Conservation (phyloP, 2,329 filamentous ascomycete genomes). For the Clonostachys sp. region DNA sequence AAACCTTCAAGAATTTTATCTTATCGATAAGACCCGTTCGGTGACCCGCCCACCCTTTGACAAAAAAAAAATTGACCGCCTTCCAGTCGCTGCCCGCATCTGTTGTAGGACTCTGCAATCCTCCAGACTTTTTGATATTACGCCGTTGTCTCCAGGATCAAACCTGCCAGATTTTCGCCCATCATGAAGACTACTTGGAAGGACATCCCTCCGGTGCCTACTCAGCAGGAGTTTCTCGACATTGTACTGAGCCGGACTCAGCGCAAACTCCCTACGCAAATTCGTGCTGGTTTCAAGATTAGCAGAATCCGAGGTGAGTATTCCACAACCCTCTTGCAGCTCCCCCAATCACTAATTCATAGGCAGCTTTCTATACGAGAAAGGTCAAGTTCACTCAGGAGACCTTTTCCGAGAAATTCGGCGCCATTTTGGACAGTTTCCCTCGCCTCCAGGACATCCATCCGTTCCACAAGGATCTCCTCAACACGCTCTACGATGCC, state of each 20-base stretch:
- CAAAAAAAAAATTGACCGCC: conserved; percentile 11
- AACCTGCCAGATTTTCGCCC: conserved; percentile 11
- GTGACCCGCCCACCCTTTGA: conserved; percentile 2
- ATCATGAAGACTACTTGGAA: conserved; percentile 63
- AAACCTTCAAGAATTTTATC: not conserved
- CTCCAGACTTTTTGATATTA: not conserved
- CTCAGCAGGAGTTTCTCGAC: conserved; percentile 92
- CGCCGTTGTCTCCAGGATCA: not conserved
- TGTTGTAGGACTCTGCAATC: not conserved
- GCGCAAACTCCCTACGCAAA: conserved; percentile 89
- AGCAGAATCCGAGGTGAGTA: conserved; percentile 70
- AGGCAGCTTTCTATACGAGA: conserved; percentile 80
- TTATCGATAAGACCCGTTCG: conserved; percentile 4
- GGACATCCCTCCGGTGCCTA: conserved; percentile 83
- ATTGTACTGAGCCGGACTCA: conserved; percentile 94
- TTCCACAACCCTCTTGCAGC: not conserved
- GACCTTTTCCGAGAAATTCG: conserved; percentile 92
- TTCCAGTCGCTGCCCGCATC: not conserved
- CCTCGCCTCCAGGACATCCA: conserved; percentile 91
- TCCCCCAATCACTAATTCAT: conserved; percentile 1
- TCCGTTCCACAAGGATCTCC: conserved; percentile 76
- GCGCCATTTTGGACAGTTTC: conserved; percentile 86
- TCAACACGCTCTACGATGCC: conserved; percentile 98
- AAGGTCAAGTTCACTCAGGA: conserved; percentile 99
- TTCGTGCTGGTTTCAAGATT: conserved; percentile 91